These are phyloP conservation scores for Apiospora malaysiana DNA, from an alignment of 2,329 filamentous ascomycete genomes.

Conservation along the genomic window DNA sequence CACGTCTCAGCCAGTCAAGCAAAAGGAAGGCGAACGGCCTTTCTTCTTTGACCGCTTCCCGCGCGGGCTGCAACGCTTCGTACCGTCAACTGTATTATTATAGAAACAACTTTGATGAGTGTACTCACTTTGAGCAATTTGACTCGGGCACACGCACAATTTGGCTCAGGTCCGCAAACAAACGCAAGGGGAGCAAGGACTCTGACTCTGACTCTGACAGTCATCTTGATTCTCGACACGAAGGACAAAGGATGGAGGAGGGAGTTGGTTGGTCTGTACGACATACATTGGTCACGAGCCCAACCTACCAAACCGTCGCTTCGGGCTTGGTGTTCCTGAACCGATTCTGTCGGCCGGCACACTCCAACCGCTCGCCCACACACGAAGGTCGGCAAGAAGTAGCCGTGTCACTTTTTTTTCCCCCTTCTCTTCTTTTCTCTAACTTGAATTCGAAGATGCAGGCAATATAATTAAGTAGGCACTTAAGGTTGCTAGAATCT, in stretches of 20 bases:
- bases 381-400: neutral
- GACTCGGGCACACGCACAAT: neutral
- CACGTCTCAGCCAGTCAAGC: neutral
- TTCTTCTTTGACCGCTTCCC: constrained; percentile 3
- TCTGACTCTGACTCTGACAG: too few relatives aligned
- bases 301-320: too few relatives aligned
- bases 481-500: neutral
- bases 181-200: neutral
- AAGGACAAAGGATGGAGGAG: neutral
- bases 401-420: neutral
- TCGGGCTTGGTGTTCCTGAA: neutral
- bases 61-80: neutral
- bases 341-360: neutral
- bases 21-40: neutral
- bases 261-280: neutral
- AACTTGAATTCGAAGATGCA: neutral
- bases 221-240: neutral
- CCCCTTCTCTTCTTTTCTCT: neutral
- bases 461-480: neutral
- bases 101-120: neutral
- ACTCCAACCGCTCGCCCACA: neutral
- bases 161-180: neutral
- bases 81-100: neutral
- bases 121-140: neutral
- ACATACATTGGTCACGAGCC: neutral